Evolutionary conservation across 148 eudicot genomes (phyloP).

Genomic region (Amaranthus hypochondriacus): DNA sequence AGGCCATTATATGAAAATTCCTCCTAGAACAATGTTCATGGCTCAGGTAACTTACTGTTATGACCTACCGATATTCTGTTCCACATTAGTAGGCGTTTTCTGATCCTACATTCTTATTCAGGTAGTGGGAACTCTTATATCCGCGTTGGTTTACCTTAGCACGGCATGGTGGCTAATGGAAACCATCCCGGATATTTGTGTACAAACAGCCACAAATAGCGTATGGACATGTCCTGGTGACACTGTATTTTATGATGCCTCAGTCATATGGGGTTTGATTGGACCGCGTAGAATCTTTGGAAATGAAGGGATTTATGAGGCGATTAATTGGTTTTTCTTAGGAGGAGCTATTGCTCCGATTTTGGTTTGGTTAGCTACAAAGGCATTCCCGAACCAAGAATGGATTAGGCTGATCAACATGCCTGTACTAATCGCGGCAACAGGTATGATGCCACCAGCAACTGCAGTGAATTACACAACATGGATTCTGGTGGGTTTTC

Average conservation of each 20-base stretch:
- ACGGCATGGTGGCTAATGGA: slow-evolving; percentile 99
- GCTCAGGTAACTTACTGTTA: slow-evolving; percentile 54
- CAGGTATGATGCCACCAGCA: slow-evolving; percentile 83
- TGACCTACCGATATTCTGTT: neutral
- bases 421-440: slow-evolving; percentile 82
- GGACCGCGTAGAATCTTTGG: slow-evolving; percentile 87
- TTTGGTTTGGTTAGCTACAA: slow-evolving; percentile 72
- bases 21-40: slow-evolving; percentile 96
- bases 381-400: slow-evolving; percentile 64
- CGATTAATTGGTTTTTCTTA: slow-evolving; percentile 83
- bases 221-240: slow-evolving; percentile 95
- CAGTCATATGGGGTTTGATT: slow-evolving; percentile 90
- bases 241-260: slow-evolving; percentile 86
- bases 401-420: slow-evolving; percentile 91
- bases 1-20: slow-evolving; percentile 98
- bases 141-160: slow-evolving; percentile 55
- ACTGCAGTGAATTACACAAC: slow-evolving; percentile 88
- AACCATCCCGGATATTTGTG: slow-evolving; percentile 76
- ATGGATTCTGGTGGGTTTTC: slow-evolving; percentile 76
- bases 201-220: slow-evolving; percentile 34
- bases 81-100: no score
- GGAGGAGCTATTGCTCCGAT: slow-evolving; percentile 82
- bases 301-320: slow-evolving; percentile 58
- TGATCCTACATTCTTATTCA: neutral
- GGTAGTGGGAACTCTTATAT: slow-evolving; percentile 83